Evolutionary conservation across 306 rosid species (phyloP), one percentile per base, ranked within the genome.

Genomic region (Argentina anserina): DNA sequence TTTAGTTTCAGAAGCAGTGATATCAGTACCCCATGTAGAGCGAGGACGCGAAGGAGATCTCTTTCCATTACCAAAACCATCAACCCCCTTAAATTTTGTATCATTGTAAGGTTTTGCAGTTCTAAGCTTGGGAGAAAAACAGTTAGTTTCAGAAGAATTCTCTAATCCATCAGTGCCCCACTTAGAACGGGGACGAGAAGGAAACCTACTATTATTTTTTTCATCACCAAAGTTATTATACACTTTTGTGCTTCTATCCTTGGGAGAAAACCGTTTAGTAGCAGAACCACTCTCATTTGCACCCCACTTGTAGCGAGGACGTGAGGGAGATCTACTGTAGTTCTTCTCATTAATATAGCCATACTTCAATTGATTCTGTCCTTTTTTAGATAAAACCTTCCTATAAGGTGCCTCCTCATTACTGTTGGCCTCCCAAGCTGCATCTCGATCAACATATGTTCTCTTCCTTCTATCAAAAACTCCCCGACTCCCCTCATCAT

Each of bases 251-350:
- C 63, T 50, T 73, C 80, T 86, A 50, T 36, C 43, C 49, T 33
- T 69, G 26, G 26, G 40, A 80, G 76, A 29, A 69, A 36, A 82
- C 76, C 5, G 21, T 83, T 81, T 87, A 21, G 65, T 74, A 42
- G 70, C 79, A 45, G 77, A 80, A 49, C 61, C 58, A 72, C 49
- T 78, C 70, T 66, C 80, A 61, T 74, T 39, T 1, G 79, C 75
- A 80, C 34, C 79, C 92, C 90, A 69, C 56, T 65, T 84, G 3
- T 87, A 43, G 29, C 86, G 86, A 9, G 70, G 65, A 70, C 15
- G 74, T 29, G 43, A 70, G 9, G 75, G 15, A 36, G 85, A 76
- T 45, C 33, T 47, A 12, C 62, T 80, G 4, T 23, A 49, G 42
- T 41, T 29, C 46, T 69, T 85, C 23, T 49, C 75, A 61, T 61